Conservation (phyloP, 106 monocot species). For the Allium fistulosum region DNA sequence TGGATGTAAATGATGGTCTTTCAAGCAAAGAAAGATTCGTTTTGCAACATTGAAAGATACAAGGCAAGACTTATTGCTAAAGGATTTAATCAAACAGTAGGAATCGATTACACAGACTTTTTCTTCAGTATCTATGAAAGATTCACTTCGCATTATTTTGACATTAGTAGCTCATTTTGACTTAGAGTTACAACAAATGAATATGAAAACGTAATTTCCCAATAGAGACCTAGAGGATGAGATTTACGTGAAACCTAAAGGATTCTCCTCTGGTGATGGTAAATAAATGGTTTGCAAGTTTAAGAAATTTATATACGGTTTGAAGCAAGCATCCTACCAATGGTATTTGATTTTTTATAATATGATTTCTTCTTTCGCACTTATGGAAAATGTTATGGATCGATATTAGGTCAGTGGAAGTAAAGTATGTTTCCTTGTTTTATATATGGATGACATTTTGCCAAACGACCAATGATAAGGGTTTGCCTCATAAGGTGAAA, state of each 20-base stretch:
- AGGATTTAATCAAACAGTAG: too few relatives aligned
- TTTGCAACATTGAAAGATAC: too few relatives aligned
- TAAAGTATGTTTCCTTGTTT: background rate
- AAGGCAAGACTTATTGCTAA: too few relatives aligned
- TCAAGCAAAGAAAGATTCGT: background rate
- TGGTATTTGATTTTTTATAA: too few relatives aligned
- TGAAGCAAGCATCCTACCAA: too few relatives aligned
- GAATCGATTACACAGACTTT: too few relatives aligned
- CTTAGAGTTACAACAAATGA: slow-evolving; percentile 9
- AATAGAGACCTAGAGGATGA: background rate
- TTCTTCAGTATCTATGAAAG: background rate
- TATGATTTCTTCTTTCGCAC: too few relatives aligned
- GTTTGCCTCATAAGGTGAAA: background rate
- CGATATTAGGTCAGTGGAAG: background rate
- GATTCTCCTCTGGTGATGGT: too few relatives aligned
- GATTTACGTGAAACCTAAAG: too few relatives aligned
- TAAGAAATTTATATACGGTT: too few relatives aligned
- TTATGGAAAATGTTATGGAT: too few relatives aligned
- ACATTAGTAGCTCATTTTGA: slow-evolving; percentile 9
- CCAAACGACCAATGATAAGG: background rate
- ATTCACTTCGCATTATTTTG: background rate
- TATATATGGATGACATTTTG: slow-evolving; percentile 5
- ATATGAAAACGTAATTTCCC: slow-evolving; percentile 11
- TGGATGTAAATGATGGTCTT: background rate
- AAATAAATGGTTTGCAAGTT: too few relatives aligned